Evolutionary conservation across 768 basidiomycete species (phyloP), one percentile per base, ranked within the genome.

Genomic region (Pisolithus microcarpus): DNA sequence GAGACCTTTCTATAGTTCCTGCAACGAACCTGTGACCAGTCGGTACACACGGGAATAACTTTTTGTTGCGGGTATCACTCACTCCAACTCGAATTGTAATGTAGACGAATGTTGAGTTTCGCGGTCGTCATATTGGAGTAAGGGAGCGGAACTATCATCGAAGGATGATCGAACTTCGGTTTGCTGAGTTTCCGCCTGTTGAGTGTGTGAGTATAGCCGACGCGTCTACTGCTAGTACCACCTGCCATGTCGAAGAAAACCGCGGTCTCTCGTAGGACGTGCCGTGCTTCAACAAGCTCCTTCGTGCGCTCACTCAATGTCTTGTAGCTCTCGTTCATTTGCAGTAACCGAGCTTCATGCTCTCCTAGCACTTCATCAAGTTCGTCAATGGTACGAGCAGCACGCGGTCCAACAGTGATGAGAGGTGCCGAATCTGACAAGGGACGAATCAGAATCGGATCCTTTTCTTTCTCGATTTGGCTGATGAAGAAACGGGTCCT

Each of bases 321-420:
- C 71, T 92, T 86, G 69, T 95, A 98, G 60, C 85, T 90, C 24
- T 85, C 82, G 64, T 98, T 96, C 93, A 98, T 96, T 65, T 88
- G 86, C 26, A 70, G 68, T 47, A 98, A 71, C 51, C 93, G 78
- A 42, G 78, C 72, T 70, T 99, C 96, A 55, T 93, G 89, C 66
- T 93, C 91, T 38, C 79, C 72, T 28, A 99, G 75, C 57, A 84
- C 91, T 46, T 85, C 80, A 59, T 94, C 93, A 56, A 98, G 79
- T 64, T 95, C 92, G 66, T 98, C 95, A 53, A 93, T 84, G 26
- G 85, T 91, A 63, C 95, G 91, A 57, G 93, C 87, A 52, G 88
- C 91, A 43, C 93, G 84, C 9, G 93, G 93, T 9, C 93, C 94
- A 49, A 91, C 85, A 7, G 91, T 91, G 53, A 91, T 79, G 55